Base-by-base conservation (phyloP, 768 basidiomycete species). In the Boletus pseudopeckii region DNA sequence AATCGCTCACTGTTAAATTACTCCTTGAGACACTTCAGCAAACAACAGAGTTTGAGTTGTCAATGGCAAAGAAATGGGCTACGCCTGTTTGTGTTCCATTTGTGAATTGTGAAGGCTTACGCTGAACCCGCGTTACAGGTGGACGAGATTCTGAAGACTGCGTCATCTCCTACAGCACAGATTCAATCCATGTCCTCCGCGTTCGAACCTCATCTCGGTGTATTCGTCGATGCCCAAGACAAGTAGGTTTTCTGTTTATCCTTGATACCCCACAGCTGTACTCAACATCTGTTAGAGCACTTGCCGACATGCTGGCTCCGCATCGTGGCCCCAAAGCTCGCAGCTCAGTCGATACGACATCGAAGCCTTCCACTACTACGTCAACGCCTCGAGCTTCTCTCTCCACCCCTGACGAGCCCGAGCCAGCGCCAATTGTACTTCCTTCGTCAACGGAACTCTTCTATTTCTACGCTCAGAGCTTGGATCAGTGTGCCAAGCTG, bases 171-270 rank as follows among this genome's bases (percentile, higher is more conserved):
- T 13, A 69, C 82, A 34, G 71, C 79, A 20, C 77, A 78, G n/a
- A 59, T 65, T 26, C 86, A 82, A 62, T 75, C 86, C 1, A 89
- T 99, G 39, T 88, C 92, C 0, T 80, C 87, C n/a, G 86, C 92
- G 6, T 98, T 98, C 64, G 96, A 98, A 55, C 81, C 89, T 0
- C 89, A 97, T 70, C 91, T 98, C 78, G 78, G 83, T 24, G 84
- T 99, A 37, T 98, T 96, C 63, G 87, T 98, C 41, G 92, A 97
- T 52, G 94, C 97, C 32, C 97, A 98, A 67, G 93, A 98, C 77
- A 92, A 88, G 93, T 77, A 86, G 84, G 90, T 28, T 50, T 45
- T 40, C 17, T 28, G 10, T 15, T 20, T 24, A 2, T 7, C 42
- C 5, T 17, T 55, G 40, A 28, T 34, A 44, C 28, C 17, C 20